Evolutionary conservation across 495 filamentous ascomycete species (phyloP).

Genomic region (Bombardia bombarda): DNA sequence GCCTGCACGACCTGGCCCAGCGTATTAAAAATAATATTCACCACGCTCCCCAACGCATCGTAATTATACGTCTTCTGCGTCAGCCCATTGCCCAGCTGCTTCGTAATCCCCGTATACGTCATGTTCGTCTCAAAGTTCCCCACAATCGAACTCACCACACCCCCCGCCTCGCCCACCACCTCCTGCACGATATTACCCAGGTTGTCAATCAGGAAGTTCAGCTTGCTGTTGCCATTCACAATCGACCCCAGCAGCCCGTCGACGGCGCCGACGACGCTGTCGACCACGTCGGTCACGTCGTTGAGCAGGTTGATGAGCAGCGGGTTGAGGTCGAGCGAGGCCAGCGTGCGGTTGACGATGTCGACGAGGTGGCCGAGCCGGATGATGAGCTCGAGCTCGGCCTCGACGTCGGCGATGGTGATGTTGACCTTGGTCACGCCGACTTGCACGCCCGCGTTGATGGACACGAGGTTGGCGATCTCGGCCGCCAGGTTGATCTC

Average conservation of each 20-base stretch:
- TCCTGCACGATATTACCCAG: constrained; percentile 52
- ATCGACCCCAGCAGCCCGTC: constrained; percentile 47
- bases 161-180: constrained; percentile 32
- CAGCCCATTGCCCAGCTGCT: constrained; percentile 38
- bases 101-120: constrained; percentile 41
- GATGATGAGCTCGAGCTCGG: constrained; percentile 47
- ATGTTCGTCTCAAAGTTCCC: constrained; percentile 49
- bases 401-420: constrained; percentile 49
- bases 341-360: constrained; percentile 50
- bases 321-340: constrained; percentile 48
- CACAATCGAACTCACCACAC: constrained; percentile 38
- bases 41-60: constrained; percentile 42
- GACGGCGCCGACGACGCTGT: constrained; percentile 43
- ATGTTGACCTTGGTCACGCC: constrained; percentile 49
- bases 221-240: constrained; percentile 40
- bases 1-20: constrained; percentile 50
- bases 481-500: constrained; percentile 50
- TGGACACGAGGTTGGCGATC: constrained; percentile 42
- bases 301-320: constrained; percentile 46
- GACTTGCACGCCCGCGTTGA: constrained; percentile 48
- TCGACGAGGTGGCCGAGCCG: constrained; percentile 48
- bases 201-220: constrained; percentile 51
- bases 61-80: constrained; percentile 48
- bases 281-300: constrained; percentile 40
- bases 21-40: constrained; percentile 49